Evolutionary conservation across 1,139 yeast species (phyloP).

Genomic region (Pneumocystis murina): DNA sequence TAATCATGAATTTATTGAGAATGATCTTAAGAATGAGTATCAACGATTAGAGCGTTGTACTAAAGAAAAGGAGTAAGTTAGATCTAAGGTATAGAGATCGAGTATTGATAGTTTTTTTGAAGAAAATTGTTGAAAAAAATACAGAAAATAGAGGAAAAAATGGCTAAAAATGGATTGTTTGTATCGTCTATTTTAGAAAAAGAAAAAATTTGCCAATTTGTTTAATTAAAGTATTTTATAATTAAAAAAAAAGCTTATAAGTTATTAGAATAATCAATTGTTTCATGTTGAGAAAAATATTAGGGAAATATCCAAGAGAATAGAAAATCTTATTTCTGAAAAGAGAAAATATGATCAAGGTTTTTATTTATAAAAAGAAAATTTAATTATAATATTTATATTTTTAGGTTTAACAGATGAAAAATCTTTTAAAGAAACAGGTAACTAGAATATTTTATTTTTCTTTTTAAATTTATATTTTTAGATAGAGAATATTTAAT

Average conservation of each 20-base stretch:
- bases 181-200: neutral
- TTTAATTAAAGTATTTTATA: neutral
- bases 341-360: neutral
- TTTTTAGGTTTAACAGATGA: slow-evolving; percentile 12
- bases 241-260: neutral
- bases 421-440: slow-evolving; percentile 6
- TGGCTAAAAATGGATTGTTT: neutral
- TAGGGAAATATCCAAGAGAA: slow-evolving; percentile 46
- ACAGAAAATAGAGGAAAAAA: neutral
- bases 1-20: neutral
- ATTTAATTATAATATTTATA: neutral
- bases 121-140: neutral
- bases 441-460: slow-evolving; percentile 17
- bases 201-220: neutral
- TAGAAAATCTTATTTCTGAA: slow-evolving; percentile 22
- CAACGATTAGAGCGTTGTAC: neutral
- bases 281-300: slow-evolving; percentile 42
- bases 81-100: neutral
- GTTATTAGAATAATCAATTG: neutral
- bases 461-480: slow-evolving; percentile 43
- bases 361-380: neutral
- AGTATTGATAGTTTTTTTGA: neutral
- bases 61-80: neutral
- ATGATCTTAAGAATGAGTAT: neutral
- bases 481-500: slow-evolving; percentile 63